Evolutionary conservation across 305 asterid genomes (phyloP), one percentile per base, ranked within the genome.

Genomic region (Solanum hybrid): DNA sequence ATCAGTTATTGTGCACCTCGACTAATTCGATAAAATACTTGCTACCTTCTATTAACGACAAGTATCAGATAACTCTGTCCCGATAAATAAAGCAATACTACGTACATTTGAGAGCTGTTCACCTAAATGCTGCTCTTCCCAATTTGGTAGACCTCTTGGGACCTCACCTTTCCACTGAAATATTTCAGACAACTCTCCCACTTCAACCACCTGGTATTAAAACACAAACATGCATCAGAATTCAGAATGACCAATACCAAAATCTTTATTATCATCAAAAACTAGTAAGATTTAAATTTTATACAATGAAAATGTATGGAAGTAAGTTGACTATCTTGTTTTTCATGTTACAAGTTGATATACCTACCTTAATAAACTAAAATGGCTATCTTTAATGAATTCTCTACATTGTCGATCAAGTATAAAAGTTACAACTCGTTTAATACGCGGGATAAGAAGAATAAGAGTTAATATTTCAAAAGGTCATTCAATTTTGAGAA

Each of bases 111-210:
- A 91, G 5, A 93, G 91, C 88, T 94, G 94, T 83, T 94, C 94
- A 85, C 93, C 95, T 75, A 94, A 88, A 77, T 94, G 95, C 57
- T 34, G 87, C 87, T 92, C 94, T 83, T 90, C 89, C 95, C 95
- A 93, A 74, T 86, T 91, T 29, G 96, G 91, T 3, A 93, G 88
- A 16, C 95, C 95, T 79, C 88, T 93, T 89, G 93, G 92, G 73
- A 93, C 95, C 93, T 94, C 95, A 31, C 93, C 94, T 93, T 92
- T 92, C 95, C 93, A 92, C 90, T 94, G 95, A 89, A 91, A 94
- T 5, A 94, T 91, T 89, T 94, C 95, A 26, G 93, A 94, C 89
- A 94, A 33, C 39, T 94, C 96, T 40, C 96, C 96, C 79, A 94
- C 94, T 92, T 93, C 95, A 37, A 94, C 96, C 61, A 93, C 93